These are phyloP conservation scores for Ustilago sp. DNA, from an alignment of 1,284 basidiomycete species.

Conservation along the genomic window DNA sequence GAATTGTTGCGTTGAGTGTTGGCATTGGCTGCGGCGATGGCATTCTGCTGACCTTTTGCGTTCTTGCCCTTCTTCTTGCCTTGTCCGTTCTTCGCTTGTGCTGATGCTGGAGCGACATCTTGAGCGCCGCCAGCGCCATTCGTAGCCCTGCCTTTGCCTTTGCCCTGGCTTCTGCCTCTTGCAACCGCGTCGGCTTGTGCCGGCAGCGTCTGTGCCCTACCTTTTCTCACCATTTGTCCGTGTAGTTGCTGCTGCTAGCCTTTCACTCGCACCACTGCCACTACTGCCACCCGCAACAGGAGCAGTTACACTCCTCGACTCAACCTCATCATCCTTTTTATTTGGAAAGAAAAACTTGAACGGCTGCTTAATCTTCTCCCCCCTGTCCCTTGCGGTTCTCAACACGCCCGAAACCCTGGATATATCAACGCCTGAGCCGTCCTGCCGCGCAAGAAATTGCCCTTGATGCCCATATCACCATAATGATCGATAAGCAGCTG, in stretches of 20 bases:
- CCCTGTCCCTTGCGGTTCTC: conserved; percentile 29
- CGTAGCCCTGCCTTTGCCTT: not conserved
- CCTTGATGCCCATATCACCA: conserved; percentile 41
- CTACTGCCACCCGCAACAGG: conserved; percentile 6
- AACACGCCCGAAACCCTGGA: conserved; percentile 35
- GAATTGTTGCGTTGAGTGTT: not conserved
- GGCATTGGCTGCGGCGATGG: not conserved
- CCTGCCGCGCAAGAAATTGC: conserved; percentile 40
- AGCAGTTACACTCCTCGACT: conserved; percentile 11
- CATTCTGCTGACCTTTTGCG: conserved; percentile 5
- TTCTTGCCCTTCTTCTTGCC: conserved; percentile 14
- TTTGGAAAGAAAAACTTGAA: conserved; percentile 52
- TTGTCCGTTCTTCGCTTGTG: conserved; percentile 2
- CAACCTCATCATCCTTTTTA: conserved; percentile 25
- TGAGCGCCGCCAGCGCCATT: not conserved
- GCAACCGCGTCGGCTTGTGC: conserved; percentile 1
- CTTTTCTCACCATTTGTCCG: not conserved
- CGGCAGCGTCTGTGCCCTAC: conserved; percentile 20
- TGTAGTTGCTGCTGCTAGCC: conserved; percentile 3
- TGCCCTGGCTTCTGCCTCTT: conserved; percentile 3
- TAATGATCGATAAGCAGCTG: conserved; percentile 41
- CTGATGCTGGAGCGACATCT: not conserved
- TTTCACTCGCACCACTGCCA: not conserved
- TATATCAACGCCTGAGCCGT: conserved; percentile 38
- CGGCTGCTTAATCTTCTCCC: conserved; percentile 45